These are phyloP conservation scores for Nicotiana tomentosiformis DNA, from an alignment of 257 asterid species.

Conservation along the genomic window DNA sequence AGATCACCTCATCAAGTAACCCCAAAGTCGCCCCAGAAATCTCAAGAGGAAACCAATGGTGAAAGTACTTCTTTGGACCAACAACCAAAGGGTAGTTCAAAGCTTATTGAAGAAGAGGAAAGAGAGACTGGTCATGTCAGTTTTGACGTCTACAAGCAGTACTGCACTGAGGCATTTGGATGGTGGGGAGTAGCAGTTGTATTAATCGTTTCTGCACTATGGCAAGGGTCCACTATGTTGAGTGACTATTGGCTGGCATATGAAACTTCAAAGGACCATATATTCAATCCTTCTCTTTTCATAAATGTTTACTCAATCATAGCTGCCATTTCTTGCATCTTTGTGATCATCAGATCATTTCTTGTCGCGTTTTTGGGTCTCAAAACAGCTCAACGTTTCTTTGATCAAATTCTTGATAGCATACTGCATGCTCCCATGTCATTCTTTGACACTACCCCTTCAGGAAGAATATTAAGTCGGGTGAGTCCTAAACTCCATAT, in stretches of 20 bases:
- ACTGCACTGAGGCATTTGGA: slow-evolving; percentile 57
- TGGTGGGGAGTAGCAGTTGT: slow-evolving; percentile 60
- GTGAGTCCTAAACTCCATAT: slow-evolving; percentile 27
- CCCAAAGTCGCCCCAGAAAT: slow-evolving; percentile 23
- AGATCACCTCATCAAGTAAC: slow-evolving; percentile 16
- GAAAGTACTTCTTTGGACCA: slow-evolving; percentile 20
- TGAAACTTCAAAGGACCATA: slow-evolving; percentile 42
- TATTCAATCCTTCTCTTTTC: slow-evolving; percentile 38
- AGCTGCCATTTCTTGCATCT: slow-evolving; percentile 27
- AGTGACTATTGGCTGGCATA: slow-evolving; percentile 75
- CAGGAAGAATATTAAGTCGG: slow-evolving; percentile 70
- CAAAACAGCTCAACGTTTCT: slow-evolving; percentile 48
- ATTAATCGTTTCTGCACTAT: slow-evolving; percentile 25
- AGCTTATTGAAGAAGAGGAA: slow-evolving; percentile 68
- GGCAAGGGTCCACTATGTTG: slow-evolving; percentile 43
- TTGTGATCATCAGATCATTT: slow-evolving; percentile 28
- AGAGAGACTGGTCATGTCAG: slow-evolving; percentile 62
- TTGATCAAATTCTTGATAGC: slow-evolving; percentile 41
- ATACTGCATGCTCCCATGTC: slow-evolving; percentile 80
- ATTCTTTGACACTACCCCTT: slow-evolving; percentile 86
- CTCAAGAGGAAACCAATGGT: slow-evolving; percentile 19
- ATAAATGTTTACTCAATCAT: slow-evolving; percentile 33
- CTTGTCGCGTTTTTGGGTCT: slow-evolving; percentile 39
- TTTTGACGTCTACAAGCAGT: slow-evolving; percentile 41
- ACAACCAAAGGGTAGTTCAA: slow-evolving; percentile 26